Percentiles rank a stretch among this genome's conserved stretches.
Evolutionary conservation across 139 green algal genomes (phyloP).

Genomic region (Nannochloris sp.): DNA sequence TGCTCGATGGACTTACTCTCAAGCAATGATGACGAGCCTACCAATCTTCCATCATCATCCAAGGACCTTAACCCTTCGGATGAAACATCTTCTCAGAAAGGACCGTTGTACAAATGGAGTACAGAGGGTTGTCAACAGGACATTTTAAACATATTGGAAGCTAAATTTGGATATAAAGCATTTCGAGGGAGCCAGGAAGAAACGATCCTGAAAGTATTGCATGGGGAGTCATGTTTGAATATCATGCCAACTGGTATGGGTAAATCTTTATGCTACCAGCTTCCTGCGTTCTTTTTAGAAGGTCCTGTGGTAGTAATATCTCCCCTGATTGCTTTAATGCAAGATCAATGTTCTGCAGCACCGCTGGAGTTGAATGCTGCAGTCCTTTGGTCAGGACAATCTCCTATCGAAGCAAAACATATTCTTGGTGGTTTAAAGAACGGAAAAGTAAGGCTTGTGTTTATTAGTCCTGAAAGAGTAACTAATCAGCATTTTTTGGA

Average conservation of each 20-base stretch:
- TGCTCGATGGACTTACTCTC: neutral
- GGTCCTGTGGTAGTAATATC: conserved; percentile 76
- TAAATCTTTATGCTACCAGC: conserved; percentile 88
- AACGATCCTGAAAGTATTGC: conserved; percentile 58
- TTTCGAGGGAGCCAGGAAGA: conserved; percentile 75
- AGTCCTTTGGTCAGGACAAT: conserved; percentile 60
- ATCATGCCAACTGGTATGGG: conserved; percentile 84
- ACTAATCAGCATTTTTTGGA: conserved; percentile 50
- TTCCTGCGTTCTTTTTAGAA: conserved; percentile 73
- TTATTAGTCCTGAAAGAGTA: conserved; percentile 84
- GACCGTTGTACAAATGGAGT: too few species aligned
- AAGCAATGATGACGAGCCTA: neutral
- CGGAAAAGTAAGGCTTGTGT: conserved; percentile 63
- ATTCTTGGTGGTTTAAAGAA: conserved; percentile 26
- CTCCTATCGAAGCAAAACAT: conserved; percentile 17
- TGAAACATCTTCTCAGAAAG: too few species aligned
- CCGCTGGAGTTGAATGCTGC: conserved; percentile 49
- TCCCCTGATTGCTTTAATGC: conserved; percentile 86
- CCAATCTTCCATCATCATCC: too few species aligned
- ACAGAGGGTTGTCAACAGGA: conserved; percentile 32
- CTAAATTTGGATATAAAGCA: conserved; percentile 39
- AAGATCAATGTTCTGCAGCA: conserved; percentile 77
- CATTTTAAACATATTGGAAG: conserved; percentile 30
- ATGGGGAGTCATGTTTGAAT: conserved; percentile 53
- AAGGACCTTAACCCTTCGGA: too few species aligned